Percentiles rank a stretch among this genome's conserved stretches.
Evolutionary conservation across 2,329 filamentous ascomycete genomes (phyloP).

Genomic region (Paecilomyces sp.): DNA sequence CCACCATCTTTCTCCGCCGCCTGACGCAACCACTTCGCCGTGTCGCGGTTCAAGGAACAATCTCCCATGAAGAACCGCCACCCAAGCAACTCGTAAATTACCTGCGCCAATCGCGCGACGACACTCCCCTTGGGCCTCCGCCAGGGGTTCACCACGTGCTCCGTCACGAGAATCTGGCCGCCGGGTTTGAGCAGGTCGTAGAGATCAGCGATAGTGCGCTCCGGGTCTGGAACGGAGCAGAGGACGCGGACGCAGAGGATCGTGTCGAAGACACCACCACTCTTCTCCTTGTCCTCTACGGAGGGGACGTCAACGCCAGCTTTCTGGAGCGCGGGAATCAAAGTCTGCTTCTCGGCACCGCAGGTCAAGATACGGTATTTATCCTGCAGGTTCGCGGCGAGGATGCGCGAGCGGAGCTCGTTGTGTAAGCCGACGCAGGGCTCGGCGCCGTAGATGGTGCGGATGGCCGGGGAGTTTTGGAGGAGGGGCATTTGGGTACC

Average conservation of each 20-base stretch:
- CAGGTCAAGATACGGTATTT: conserved; percentile 46
- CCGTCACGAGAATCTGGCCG: conserved; percentile 47
- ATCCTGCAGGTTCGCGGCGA: conserved; percentile 32
- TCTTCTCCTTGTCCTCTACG: conserved; percentile 1
- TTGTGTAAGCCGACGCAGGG: conserved; percentile 43
- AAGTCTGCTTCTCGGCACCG: conserved; percentile 39
- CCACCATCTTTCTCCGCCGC: conserved; percentile 36
- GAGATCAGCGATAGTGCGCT: conserved; percentile 39
- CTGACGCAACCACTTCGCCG: conserved; percentile 33
- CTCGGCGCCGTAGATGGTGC: conserved; percentile 48
- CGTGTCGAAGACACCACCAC: conserved; percentile 42
- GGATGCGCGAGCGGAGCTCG: conserved; percentile 34
- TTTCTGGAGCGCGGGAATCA: conserved; percentile 39
- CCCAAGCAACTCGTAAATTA: conserved; percentile 37
- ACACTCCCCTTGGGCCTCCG: conserved; percentile 38
- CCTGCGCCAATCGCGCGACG: conserved; percentile 40
- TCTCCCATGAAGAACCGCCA: conserved; percentile 49
- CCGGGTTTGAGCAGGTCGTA: conserved; percentile 49
- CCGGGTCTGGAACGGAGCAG: conserved; percentile 46
- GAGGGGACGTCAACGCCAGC: conserved; percentile 28
- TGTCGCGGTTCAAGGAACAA: conserved; percentile 46
- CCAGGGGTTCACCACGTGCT: conserved; percentile 51
- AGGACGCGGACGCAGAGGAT: conserved; percentile 49
- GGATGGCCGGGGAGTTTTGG: conserved; percentile 33
- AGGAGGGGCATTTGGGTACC: conserved; percentile 46